phyloP scores from a whole-genome alignment of 768 basidiomycete genomes.

The Suillus subalutaceus region DNA sequence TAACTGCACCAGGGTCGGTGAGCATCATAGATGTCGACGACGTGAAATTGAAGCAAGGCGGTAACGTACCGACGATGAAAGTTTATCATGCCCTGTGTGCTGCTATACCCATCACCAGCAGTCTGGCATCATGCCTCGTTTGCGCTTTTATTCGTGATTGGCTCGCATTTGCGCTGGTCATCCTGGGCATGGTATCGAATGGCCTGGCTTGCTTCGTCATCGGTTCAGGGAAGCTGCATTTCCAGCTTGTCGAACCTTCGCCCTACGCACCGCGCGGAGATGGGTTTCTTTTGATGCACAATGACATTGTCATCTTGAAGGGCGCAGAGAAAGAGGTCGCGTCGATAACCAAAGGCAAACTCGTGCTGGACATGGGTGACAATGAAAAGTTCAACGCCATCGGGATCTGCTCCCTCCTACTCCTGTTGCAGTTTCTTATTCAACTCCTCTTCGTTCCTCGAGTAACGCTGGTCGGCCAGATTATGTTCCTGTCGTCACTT shows the following conservation, averaged over 20 bases:
- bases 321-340: constrained; percentile 32
- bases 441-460: constrained; percentile 38
- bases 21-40: constrained; percentile 25
- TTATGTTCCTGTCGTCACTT: constrained; percentile 37
- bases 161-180: constrained; percentile 33
- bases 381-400: constrained; percentile 15
- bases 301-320: constrained; percentile 29
- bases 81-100: constrained; percentile 19
- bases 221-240: constrained; percentile 26
- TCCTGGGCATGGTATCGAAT: constrained; percentile 36
- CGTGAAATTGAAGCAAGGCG: constrained; percentile 24
- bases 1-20: constrained; percentile 21
- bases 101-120: constrained; percentile 27
- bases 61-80: constrained; percentile 10
- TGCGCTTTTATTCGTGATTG: constrained; percentile 34
- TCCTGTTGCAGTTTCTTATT: constrained; percentile 31
- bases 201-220: constrained; percentile 35
- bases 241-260: constrained; percentile 21
- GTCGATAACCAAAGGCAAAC: constrained; percentile 31
- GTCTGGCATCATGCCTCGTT: constrained; percentile 25
- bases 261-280: constrained; percentile 26
- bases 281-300: constrained; percentile 26
- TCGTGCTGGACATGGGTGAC: constrained; percentile 20
- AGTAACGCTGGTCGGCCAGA: constrained; percentile 34
- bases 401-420: constrained; percentile 29